These are phyloP conservation scores for Artemisia argyi DNA, from an alignment of 129 eudicot species.

Conservation along the genomic window DNA sequence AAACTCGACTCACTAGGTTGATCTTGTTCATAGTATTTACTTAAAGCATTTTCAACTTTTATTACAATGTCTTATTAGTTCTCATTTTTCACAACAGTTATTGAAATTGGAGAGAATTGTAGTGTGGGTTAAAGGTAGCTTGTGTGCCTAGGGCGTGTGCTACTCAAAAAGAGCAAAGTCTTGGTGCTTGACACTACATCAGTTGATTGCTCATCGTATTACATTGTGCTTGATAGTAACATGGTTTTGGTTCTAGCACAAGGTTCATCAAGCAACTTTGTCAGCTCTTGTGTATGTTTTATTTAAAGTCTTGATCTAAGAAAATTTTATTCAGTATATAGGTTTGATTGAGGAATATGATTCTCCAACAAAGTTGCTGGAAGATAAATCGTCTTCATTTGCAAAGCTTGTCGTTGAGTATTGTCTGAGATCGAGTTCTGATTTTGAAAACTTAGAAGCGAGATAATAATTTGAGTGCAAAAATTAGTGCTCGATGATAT, in stretches of 20 bases:
- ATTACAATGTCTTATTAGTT: not conserved
- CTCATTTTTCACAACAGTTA: conserved; percentile 18
- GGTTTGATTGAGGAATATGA: conserved; percentile 30
- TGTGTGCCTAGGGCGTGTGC: conserved; percentile 42
- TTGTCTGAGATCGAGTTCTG: too few species aligned
- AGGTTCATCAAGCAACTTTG: conserved; percentile 35
- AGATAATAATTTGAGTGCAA: not conserved
- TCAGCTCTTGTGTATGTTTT: not conserved
- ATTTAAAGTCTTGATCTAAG: not conserved
- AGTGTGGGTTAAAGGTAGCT: conserved; percentile 79
- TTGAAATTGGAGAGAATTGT: conserved; percentile 67
- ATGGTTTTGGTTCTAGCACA: conserved; percentile 60
- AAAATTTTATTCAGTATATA: conserved; percentile 20
- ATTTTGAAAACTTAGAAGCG: conserved; percentile 7
- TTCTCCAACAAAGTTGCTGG: conserved; percentile 56
- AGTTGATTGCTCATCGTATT: conserved; percentile 76
- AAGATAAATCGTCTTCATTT: conserved; percentile 60
- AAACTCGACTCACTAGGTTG: conserved; percentile 67
- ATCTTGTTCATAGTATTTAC: not conserved
- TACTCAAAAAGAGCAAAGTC: too few species aligned
- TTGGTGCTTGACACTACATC: too few species aligned
- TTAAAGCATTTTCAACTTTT: too few species aligned
- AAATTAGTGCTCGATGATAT: not conserved
- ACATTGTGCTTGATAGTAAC: conserved; percentile 70
- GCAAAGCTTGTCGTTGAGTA: conserved; percentile 53